Evolutionary conservation across 805 yeast species (phyloP).

Genomic region (Candida dendrica): DNA sequence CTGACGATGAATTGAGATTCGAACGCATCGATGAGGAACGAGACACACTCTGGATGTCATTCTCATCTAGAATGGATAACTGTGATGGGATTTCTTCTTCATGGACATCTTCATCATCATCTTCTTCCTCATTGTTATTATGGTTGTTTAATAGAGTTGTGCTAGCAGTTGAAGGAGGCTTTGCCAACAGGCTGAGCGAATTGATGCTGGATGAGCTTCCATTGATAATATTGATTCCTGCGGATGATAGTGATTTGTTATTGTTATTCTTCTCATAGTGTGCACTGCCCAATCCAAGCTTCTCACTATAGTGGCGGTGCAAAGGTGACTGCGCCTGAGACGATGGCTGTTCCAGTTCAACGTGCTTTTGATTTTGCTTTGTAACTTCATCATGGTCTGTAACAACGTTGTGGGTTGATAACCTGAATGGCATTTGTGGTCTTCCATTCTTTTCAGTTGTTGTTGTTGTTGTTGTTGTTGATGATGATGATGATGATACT

Average conservation of each 20-base stretch:
- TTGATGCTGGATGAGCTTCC: too few species aligned
- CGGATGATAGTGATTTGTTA: background rate
- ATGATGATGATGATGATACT: background rate
- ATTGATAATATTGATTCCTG: background rate
- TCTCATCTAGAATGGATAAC: conserved; percentile 30
- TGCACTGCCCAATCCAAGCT: too few species aligned
- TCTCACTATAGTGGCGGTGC: too few species aligned
- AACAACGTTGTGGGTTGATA: background rate
- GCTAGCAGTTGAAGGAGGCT: too few species aligned
- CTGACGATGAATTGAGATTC: conserved; percentile 10
- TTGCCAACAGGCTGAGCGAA: too few species aligned
- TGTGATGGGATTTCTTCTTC: conserved; percentile 32
- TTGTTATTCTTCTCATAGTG: too few species aligned
- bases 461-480: background rate
- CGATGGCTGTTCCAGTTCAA: too few species aligned
- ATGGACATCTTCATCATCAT: conserved; percentile 22
- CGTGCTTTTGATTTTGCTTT: too few species aligned
- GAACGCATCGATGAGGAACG: conserved; percentile 18
- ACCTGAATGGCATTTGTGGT: background rate
- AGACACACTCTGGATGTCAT: conserved; percentile 23
- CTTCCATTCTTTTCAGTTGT: background rate
- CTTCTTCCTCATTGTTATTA: background rate
- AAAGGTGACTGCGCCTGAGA: too few species aligned
- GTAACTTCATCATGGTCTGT: too few species aligned
- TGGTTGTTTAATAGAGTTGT: too few species aligned